phyloP scores from a whole-genome alignment of 331 rosid species.

The Quercus lobata region DNA sequence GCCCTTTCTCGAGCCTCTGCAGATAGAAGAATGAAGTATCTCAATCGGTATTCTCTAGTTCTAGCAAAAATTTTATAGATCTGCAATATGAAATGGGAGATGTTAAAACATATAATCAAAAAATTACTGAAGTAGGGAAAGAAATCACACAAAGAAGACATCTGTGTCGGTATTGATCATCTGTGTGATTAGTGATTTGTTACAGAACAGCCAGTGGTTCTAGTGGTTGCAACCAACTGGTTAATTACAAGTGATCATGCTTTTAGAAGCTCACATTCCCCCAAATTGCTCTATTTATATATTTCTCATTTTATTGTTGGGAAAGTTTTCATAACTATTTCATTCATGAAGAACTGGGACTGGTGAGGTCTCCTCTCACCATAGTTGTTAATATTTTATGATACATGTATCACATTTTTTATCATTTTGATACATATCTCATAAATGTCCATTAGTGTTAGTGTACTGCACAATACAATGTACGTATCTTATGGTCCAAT shows the following conservation, averaged over 20 bases:
- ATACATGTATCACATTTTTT: too few species aligned
- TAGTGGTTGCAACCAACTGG: too few species aligned
- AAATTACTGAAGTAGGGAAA: neutral
- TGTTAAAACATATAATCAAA: neutral
- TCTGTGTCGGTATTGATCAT: too few species aligned
- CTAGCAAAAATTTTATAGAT: neutral
- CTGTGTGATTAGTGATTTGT: too few species aligned
- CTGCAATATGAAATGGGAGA: neutral
- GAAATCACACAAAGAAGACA: too few species aligned
- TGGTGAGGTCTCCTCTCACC: conserved; percentile 1
- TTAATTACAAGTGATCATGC: neutral
- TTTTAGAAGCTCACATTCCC: neutral
- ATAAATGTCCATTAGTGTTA: too few species aligned
- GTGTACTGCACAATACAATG: too few species aligned
- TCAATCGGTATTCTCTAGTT: conserved; percentile 56
- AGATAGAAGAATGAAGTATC: conserved; percentile 83
- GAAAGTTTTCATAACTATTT: neutral
- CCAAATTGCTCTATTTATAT: neutral
- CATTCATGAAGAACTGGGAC: neutral
- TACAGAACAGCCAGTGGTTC: too few species aligned
- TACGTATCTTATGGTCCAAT: too few species aligned
- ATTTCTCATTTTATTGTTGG: neutral
- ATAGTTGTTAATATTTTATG: neutral
- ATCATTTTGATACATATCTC: too few species aligned
- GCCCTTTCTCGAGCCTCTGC: conserved; percentile 97